Evolutionary conservation across 495 filamentous ascomycete species (phyloP).

Genomic region (Aspergillus conjunctus): DNA sequence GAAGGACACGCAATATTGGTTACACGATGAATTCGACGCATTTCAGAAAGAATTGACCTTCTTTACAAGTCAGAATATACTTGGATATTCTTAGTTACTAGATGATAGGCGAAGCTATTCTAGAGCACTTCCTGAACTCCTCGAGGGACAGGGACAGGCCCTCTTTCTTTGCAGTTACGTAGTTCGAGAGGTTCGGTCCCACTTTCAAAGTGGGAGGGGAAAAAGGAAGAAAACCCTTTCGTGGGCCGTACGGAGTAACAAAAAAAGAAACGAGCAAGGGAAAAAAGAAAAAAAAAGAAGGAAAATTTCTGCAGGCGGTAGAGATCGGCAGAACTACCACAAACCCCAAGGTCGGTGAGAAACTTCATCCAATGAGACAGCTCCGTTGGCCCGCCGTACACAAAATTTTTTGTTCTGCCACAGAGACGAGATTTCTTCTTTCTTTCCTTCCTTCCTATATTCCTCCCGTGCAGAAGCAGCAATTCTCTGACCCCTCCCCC

Average conservation of each 20-base stretch:
- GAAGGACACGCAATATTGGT: background rate
- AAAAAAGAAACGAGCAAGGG: conserved; percentile 1
- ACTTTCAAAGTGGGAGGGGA: background rate
- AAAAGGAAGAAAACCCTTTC: conserved; percentile 7
- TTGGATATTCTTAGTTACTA: too few relatives aligned
- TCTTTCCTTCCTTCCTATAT: conserved; percentile 28
- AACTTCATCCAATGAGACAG: conserved; percentile 31
- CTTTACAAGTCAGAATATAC: too few relatives aligned
- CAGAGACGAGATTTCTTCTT: conserved; percentile 20
- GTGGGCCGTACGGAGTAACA: conserved; percentile 10
- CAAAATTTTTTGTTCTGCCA: conserved; percentile 34
- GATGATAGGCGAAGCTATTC: too few relatives aligned
- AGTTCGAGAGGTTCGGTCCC: background rate
- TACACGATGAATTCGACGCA: too few relatives aligned
- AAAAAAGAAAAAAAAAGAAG: too few relatives aligned
- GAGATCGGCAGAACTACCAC: conserved; percentile 21
- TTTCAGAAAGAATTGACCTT: too few relatives aligned
- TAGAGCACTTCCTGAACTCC: too few relatives aligned
- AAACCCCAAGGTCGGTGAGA: conserved; percentile 32
- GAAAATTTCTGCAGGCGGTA: conserved; percentile 24
- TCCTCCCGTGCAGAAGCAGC: conserved; percentile 35
- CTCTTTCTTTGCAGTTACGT: background rate
- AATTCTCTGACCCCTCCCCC: conserved; percentile 27
- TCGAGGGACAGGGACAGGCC: too few relatives aligned
- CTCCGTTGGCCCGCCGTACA: conserved; percentile 28